Percentiles rank a stretch among this genome's conserved stretches.
Conservation (phyloP, 2,329 filamentous ascomycete genomes). For the Colletotrichum acutatum region DNA sequence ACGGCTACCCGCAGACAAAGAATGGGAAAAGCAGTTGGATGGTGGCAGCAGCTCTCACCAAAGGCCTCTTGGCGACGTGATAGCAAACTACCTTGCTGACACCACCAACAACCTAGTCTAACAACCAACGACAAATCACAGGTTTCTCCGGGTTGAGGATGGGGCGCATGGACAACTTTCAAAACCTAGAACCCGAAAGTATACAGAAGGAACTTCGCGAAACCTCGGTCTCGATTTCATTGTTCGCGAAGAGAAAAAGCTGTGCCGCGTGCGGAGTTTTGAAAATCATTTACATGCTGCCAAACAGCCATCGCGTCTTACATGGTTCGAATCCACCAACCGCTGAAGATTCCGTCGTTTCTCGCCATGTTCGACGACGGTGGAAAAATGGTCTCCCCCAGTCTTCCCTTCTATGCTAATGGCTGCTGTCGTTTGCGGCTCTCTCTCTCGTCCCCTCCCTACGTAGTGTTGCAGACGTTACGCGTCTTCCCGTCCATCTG, state of each 20-base stretch:
- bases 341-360: not conserved
- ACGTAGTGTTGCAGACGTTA: slow-evolving; percentile 19
- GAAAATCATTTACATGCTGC: not conserved
- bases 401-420: not conserved
- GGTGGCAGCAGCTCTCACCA: not conserved
- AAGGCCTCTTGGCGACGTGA: not conserved
- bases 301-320: not conserved
- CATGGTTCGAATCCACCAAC: slow-evolving; percentile 1
- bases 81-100: not conserved
- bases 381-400: not conserved
- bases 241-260: too few species aligned
- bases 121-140: not conserved
- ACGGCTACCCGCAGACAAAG: not conserved
- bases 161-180: not conserved
- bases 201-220: too few species aligned
- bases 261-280: not conserved
- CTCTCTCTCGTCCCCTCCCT: not conserved
- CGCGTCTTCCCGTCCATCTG: slow-evolving; percentile 7
- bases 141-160: not conserved
- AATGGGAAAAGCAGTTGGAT: not conserved
- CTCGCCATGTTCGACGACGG: not conserved
- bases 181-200: not conserved
- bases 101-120: not conserved
- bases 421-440: not conserved
- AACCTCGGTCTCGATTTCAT: not conserved